Percentiles rank a stretch among this genome's conserved stretches.
Evolutionary conservation across 495 filamentous ascomycete genomes (phyloP).

Genomic region (Talaromyces stipitatus): DNA sequence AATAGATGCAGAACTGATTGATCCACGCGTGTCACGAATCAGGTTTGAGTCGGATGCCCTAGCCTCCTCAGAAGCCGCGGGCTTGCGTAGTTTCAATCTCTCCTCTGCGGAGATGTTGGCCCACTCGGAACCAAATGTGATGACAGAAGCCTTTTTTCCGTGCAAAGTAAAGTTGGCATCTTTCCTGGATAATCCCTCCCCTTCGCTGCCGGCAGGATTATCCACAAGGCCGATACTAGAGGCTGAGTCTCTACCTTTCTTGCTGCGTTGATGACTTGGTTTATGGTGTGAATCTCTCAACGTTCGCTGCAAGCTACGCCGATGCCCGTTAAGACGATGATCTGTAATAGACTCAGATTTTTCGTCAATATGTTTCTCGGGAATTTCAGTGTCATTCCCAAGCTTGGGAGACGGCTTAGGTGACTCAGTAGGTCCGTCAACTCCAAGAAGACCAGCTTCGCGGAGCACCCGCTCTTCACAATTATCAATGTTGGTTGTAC

Average conservation of each 20-base stretch:
- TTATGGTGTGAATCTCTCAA: constrained; percentile 71
- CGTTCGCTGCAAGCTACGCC: constrained; percentile 90
- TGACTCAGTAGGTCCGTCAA: constrained; percentile 29
- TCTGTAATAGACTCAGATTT: constrained; percentile 27
- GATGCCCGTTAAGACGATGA: constrained; percentile 50
- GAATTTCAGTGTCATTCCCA: constrained; percentile 29
- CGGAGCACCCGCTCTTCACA: constrained; percentile 43
- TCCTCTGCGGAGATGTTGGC: constrained; percentile 76
- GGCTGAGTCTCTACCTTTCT: constrained; percentile 67
- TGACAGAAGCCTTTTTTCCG: constrained; percentile 94
- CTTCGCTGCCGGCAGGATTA: constrained; percentile 26
- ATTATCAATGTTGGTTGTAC: constrained; percentile 33
- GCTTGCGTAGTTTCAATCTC: constrained; percentile 51
- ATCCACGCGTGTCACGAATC: constrained; percentile 23
- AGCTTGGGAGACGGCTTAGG: constrained; percentile 24
- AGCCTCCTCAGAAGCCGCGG: constrained; percentile 39
- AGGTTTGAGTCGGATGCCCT: constrained; percentile 30
- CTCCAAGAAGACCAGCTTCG: constrained; percentile 38
- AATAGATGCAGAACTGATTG: constrained; percentile 20
- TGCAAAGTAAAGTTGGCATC: constrained; percentile 90
- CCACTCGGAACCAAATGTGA: constrained; percentile 90
- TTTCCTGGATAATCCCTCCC: constrained; percentile 66
- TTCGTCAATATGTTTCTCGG: constrained; percentile 23
- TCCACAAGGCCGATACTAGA: constrained; percentile 56
- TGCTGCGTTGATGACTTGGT: constrained; percentile 59